Evolutionary conservation across 306 rosid species (phyloP).

Genomic region (Pachyrhizus erosus): DNA sequence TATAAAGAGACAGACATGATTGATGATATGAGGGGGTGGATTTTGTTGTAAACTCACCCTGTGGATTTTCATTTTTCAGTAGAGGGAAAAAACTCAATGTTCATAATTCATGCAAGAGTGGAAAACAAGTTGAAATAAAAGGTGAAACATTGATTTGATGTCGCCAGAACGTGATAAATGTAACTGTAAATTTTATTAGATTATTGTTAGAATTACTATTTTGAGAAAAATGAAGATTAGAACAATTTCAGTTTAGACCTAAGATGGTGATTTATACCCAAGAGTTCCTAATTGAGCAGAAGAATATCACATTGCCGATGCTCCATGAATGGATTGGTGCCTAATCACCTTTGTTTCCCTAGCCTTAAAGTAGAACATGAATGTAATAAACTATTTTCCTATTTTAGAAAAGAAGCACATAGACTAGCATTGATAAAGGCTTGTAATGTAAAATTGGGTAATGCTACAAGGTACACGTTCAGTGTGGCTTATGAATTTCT

Average conservation of each 20-base stretch:
- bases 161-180: not conserved
- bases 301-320: not conserved
- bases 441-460: not conserved
- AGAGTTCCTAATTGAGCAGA: not conserved
- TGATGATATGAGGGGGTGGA: constrained; percentile 35
- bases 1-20: constrained; percentile 27
- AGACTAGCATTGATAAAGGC: not conserved
- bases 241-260: not conserved
- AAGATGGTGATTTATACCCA: not conserved
- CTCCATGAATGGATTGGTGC: constrained; percentile 5
- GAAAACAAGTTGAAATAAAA: not conserved
- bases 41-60: constrained; percentile 27
- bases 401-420: not conserved
- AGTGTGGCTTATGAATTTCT: not conserved
- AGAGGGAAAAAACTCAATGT: constrained; percentile 4
- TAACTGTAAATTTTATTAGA: not conserved
- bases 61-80: constrained; percentile 20
- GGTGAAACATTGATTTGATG: constrained; percentile 32
- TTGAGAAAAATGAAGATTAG: not conserved
- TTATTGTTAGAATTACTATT: not conserved
- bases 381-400: not conserved
- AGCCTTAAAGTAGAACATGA: not conserved
- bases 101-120: constrained; percentile 5
- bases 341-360: not conserved
- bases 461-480: not conserved